phyloP scores from a whole-genome alignment of 768 basidiomycete species.

The Amanita rubescens region DNA sequence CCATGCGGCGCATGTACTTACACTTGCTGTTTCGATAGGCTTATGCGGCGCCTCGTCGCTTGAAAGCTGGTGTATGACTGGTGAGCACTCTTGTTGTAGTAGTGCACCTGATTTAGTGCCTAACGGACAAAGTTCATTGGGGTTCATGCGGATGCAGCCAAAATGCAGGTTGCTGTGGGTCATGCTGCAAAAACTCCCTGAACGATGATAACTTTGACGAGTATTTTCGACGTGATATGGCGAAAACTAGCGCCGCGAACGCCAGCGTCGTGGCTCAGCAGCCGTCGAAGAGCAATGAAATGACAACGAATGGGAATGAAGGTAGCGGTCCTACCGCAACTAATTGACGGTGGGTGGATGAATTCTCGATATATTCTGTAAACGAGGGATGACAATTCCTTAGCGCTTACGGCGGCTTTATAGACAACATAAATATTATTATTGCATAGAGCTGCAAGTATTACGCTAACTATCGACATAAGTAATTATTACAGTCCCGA shows the following conservation, averaged over 20 bases:
- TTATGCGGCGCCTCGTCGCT: constrained; percentile 11
- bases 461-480: too few relatives aligned
- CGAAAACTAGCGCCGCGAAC: constrained; percentile 27
- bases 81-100: constrained; percentile 8
- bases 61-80: constrained; percentile 21
- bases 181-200: constrained; percentile 36
- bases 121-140: neutral
- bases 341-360: too few relatives aligned
- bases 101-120: neutral
- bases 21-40: constrained; percentile 5
- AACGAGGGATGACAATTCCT: too few relatives aligned
- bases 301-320: constrained; percentile 8
- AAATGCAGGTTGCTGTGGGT: constrained; percentile 36
- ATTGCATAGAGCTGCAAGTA: too few relatives aligned
- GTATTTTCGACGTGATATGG: constrained; percentile 29
- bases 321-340: too few relatives aligned
- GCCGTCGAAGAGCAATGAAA: constrained; percentile 17
- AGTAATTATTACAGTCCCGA: too few relatives aligned
- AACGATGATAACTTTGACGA: constrained; percentile 34
- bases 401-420: too few relatives aligned
- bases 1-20: neutral
- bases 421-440: too few relatives aligned
- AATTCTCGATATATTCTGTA: too few relatives aligned
- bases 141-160: constrained; percentile 19
- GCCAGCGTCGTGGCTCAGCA: constrained; percentile 17